phyloP scores from a whole-genome alignment of 306 rosid genomes.

The Abrus precatorius region DNA sequence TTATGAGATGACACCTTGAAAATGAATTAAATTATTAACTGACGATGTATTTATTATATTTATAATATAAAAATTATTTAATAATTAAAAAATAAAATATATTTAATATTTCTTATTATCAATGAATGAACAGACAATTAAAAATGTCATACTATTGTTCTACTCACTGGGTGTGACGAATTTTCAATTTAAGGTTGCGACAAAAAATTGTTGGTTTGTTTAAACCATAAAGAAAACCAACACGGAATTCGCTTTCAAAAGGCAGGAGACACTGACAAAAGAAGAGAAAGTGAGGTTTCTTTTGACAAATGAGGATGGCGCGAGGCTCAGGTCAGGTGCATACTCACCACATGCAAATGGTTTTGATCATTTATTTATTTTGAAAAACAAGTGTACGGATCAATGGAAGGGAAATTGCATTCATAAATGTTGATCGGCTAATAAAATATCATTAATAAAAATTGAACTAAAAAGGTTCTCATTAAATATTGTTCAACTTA shows the following conservation, averaged over 20 bases:
- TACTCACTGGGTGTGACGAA: not conserved
- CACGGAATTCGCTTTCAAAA: not conserved
- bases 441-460: no score
- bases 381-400: no score
- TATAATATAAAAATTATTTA: no score
- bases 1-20: not conserved
- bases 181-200: not conserved
- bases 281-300: constrained; percentile 26
- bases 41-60: not conserved
- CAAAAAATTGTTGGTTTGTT: not conserved
- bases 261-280: constrained; percentile 21
- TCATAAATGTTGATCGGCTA: no score
- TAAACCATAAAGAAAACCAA: not conserved
- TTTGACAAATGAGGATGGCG: constrained; percentile 39
- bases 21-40: not conserved
- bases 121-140: not conserved
- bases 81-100: no score
- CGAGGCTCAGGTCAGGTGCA: constrained; percentile 34
- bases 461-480: no score
- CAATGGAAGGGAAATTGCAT: no score
- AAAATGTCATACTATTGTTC: not conserved
- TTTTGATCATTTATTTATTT: no score
- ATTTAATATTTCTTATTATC: not conserved
- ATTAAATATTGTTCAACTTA: no score
- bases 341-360: constrained; percentile 12